Evolutionary conservation across 352 stramenopile species (phyloP), one percentile per base, ranked within the genome.

Genomic region (Aphanomyces stellatus): DNA sequence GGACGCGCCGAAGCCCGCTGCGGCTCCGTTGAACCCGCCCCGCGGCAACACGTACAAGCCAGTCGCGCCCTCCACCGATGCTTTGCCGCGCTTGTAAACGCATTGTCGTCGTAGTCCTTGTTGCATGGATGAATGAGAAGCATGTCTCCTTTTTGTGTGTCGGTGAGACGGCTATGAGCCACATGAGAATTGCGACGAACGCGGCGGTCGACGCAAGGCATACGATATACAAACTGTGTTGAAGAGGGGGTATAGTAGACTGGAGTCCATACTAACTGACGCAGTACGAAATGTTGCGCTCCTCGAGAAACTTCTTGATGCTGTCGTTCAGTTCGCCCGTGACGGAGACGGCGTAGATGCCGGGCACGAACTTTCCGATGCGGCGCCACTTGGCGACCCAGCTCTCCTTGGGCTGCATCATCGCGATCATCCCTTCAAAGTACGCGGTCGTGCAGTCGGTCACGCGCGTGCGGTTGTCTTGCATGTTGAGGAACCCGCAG

Each of bases 321-420:
- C 82, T 91, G 69, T 95, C 86, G 24, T 83, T 85, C 35, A 95
- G 72, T 70, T 93, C 85, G 15, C 86, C 86, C 8, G 85, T 92
- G 33, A 95, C 84, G 4, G 84, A 89, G n/a, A 95, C 82, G 17
- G 86, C 86, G 76, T 95, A 95, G 61, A 93, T 90, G 2, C 86
- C 86, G 35, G 86, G 86, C 62, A 92, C 81, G 53, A 92, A 73
- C 24, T 83, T 61, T 91, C 84, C 86, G 37, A 95, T 91, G 51
- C 86, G 84, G 69, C 91, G 84, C 86, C 86, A 95, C 73, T 95
- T 95, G 65, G 86, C 86, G 35, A 95, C 86, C 86, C 86, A 95
- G 74, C 86, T 95, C 69, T 93, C 84, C 74, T 89, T 90, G 27
- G 86, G 86, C 64, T 89, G 79, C 84, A 95, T 93, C 84, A 95